Base-by-base conservation (phyloP, 371 early-diverging fungal genomes). In the Conidiobolus incongruus region DNA sequence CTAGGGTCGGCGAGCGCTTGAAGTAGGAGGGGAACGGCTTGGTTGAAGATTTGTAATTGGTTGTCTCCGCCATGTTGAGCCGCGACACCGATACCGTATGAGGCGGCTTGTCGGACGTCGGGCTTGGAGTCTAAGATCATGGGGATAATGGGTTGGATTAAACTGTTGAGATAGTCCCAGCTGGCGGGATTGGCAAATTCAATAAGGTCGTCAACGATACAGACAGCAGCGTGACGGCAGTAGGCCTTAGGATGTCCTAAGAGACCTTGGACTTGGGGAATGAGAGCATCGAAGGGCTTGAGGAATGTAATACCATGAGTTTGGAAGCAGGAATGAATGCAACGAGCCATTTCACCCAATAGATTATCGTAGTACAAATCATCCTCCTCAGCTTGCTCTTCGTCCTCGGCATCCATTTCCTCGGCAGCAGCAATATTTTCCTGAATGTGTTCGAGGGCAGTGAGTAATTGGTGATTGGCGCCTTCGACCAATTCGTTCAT, bases 81-180 rank as follows among this genome's bases (percentile, higher is more conserved):
- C 49, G 75, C 71, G 7, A 88, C 65, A 46, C 94, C 94, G 32
- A 88, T 61, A 49, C 92, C 92, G 56, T 85, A 95, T 12, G 83
- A 78, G 19, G 88, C 80, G 10, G 90, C 78, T 65, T 95, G 94
- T 26, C 89, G 75, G 23, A 92, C 73, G 8, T 22, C 21, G 16
- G 48, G 37, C 36, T 65, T 63, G 28, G 68, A 53, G 45, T 76
- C 79, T n/a, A 62, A 51, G 3, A 88, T 46, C 11, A 75, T 65
- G 47, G 63, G 58, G 13, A 80, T 50, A 58, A 82, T 59, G 38
- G 54, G 55, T 40, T 68, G 66, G 51, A 78, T 61, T 60, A 91
- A 89, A 49, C 71, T 71, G 21, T 55, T 62, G 35, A 72, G 69
- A 53, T 78, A 83, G 38, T 62, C 57, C 58, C 61, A 72, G 15